A percentile compares a stretch with the other conserved stretches of the same genome.
phyloP scores from a whole-genome alignment of 805 yeast genomes.

The Starmera dryadoides region DNA sequence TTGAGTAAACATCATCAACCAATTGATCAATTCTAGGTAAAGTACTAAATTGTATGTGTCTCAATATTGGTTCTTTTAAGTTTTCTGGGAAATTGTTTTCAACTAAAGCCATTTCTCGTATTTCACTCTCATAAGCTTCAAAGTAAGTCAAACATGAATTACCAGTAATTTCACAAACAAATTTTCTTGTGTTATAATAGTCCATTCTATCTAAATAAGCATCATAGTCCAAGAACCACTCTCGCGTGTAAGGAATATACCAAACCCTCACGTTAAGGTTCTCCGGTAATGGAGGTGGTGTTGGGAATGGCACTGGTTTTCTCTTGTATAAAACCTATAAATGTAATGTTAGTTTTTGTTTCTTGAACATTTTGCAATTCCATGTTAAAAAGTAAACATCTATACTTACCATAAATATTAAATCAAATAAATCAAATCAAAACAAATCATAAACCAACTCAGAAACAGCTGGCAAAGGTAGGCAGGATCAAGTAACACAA shows the following conservation, averaged over 20 bases:
- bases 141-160: conserved; percentile 85
- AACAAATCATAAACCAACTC: no score
- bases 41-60: conserved; percentile 75
- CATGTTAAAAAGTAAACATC: no score
- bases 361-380: no score
- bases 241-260: conserved; percentile 78
- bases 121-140: conserved; percentile 79
- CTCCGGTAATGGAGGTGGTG: conserved; percentile 49
- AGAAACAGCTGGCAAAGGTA: no score
- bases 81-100: conserved; percentile 86
- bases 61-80: conserved; percentile 83
- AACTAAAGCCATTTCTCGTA: conserved; percentile 52
- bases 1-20: conserved; percentile 78
- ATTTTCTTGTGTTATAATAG: conserved; percentile 66
- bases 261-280: conserved; percentile 62
- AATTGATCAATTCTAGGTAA: conserved; percentile 77
- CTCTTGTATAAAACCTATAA: conserved; percentile 74
- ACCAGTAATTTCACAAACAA: conserved; percentile 95
- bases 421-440: no score
- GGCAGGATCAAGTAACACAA: no score
- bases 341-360: conserved; percentile 5
- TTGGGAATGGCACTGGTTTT: conserved; percentile 55
- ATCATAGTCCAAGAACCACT: conserved; percentile 77
- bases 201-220: conserved; percentile 68
- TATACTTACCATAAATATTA: no score